Conservation (phyloP, 2,329 filamentous ascomycete species). For the Diaporthe nobilis region DNA sequence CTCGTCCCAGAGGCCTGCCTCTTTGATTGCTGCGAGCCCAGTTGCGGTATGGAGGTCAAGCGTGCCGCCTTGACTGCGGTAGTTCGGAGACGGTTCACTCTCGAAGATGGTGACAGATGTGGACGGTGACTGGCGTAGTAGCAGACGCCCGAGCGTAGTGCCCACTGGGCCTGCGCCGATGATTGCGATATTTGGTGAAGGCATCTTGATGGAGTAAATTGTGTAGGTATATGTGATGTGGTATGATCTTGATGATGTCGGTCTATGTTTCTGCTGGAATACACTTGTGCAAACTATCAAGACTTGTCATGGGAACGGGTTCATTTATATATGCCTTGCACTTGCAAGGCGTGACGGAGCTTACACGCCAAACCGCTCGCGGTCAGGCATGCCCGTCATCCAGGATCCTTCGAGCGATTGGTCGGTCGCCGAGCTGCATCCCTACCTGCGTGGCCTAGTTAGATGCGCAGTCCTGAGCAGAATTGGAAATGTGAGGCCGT, state of each 20-base stretch:
- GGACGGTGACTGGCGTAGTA: conserved; percentile 61
- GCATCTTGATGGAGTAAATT: conserved; percentile 42
- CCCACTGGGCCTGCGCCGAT: conserved; percentile 64
- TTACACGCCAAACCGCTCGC: conserved; percentile 12
- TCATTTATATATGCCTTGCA: not conserved
- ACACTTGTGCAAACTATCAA: not conserved
- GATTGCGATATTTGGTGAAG: conserved; percentile 57
- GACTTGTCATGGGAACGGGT: not conserved
- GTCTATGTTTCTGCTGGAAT: not conserved
- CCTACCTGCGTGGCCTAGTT: not conserved
- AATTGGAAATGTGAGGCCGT: not conserved
- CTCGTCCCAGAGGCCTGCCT: conserved; percentile 63
- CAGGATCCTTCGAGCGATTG: conserved; percentile 12
- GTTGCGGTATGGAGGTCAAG: conserved; percentile 68
- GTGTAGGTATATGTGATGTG: not conserved
- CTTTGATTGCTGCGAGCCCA: conserved; percentile 65
- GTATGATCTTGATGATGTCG: not conserved
- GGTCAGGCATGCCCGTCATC: not conserved
- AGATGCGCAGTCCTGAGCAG: not conserved
- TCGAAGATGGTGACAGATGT: conserved; percentile 64
- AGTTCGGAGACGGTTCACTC: conserved; percentile 58
- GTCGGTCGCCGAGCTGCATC: not conserved
- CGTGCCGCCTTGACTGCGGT: conserved; percentile 65
- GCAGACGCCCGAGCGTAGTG: conserved; percentile 66
- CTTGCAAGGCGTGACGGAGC: not conserved